Conservation (phyloP, 1,139 yeast genomes). For the Saccharomyces hybrid region DNA sequence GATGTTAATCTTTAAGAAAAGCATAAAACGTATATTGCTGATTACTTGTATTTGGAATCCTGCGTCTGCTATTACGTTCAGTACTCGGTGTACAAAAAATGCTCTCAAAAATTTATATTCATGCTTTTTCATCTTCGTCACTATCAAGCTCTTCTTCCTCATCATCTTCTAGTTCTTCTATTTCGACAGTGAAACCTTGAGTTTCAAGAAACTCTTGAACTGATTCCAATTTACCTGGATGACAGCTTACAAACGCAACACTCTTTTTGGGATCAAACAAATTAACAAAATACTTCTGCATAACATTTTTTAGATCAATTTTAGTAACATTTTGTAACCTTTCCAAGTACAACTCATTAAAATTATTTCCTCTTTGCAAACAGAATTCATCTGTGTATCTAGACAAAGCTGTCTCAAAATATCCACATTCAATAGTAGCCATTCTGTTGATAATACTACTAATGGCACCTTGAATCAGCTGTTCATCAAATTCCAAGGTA, state of each 20-base stretch:
- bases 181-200: constrained; percentile 53
- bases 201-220: constrained; percentile 42
- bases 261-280: constrained; percentile 53
- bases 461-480: constrained; percentile 61
- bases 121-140: constrained; percentile 2
- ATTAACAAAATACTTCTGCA: constrained; percentile 53
- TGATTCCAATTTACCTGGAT: constrained; percentile 52
- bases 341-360: constrained; percentile 42
- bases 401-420: constrained; percentile 53
- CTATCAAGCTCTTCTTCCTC: constrained; percentile 30
- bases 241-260: constrained; percentile 62
- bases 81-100: no score
- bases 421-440: constrained; percentile 58
- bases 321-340: constrained; percentile 46
- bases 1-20: background rate
- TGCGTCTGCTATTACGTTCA: no score
- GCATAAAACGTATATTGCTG: background rate
- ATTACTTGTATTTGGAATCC: no score
- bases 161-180: constrained; percentile 45
- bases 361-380: constrained; percentile 63
- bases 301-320: constrained; percentile 48
- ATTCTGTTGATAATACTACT: constrained; percentile 65
- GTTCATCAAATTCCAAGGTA: constrained; percentile 44
- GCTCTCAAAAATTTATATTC: background rate
- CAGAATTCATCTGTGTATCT: constrained; percentile 62